Percentiles rank a stretch among this genome's conserved stretches.
Conservation (phyloP, 2,329 filamentous ascomycete species). For the Venturia aucupariae region DNA sequence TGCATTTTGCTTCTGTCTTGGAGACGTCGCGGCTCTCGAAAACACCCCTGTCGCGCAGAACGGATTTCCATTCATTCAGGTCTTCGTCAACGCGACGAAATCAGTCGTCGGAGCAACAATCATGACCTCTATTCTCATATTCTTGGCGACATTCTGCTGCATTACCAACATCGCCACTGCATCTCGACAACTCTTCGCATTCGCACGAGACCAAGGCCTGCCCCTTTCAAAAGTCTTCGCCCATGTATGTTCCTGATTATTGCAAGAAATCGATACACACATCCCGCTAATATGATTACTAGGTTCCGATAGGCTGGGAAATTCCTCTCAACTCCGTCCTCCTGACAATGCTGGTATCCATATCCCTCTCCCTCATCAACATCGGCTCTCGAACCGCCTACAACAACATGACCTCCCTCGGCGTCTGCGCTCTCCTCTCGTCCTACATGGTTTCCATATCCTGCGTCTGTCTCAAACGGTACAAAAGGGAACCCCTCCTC, state of each 20-base stretch:
- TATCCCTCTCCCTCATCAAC: constrained; percentile 42
- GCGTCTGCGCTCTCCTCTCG: constrained; percentile 32
- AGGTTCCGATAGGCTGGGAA: constrained; percentile 19
- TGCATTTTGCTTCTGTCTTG: constrained; percentile 23
- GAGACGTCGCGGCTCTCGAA: constrained; percentile 19
- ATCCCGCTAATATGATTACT: neutral
- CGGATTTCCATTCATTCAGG: constrained; percentile 26
- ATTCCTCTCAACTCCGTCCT: constrained; percentile 41
- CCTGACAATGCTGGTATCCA: constrained; percentile 35
- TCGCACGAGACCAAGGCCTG: constrained; percentile 33
- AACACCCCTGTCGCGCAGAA: constrained; percentile 17
- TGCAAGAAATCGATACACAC: neutral
- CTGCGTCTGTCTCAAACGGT: constrained; percentile 37
- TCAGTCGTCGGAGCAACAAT: constrained; percentile 24
- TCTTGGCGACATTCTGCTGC: constrained; percentile 24
- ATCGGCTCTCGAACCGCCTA: constrained; percentile 40
- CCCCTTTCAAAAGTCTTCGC: constrained; percentile 22
- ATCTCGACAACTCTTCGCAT: constrained; percentile 31
- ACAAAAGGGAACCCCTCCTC: constrained; percentile 33
- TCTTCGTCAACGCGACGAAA: constrained; percentile 29
- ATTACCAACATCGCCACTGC: constrained; percentile 30
- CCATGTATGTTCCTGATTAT: constrained; percentile 9
- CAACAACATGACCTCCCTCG: constrained; percentile 36
- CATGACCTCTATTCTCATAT: constrained; percentile 26
- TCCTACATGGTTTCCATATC: constrained; percentile 39